A percentile compares a stretch with the other conserved stretches of the same genome.
Conservation (phyloP, 1,284 basidiomycete species). For the Irpex lacteus region DNA sequence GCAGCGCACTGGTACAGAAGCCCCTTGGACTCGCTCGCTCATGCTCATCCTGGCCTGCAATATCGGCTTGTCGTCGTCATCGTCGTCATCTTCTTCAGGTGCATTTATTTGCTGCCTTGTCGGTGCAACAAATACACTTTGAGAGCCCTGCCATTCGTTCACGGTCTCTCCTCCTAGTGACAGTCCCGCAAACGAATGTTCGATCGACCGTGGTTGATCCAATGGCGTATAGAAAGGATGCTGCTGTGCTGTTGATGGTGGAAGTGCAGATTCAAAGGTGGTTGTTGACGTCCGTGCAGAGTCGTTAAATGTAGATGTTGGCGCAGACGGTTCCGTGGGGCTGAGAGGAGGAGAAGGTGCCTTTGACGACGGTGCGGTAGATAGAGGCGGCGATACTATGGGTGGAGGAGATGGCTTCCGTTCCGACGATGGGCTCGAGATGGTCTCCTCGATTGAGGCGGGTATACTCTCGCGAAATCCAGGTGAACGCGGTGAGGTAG, state of each 20-base stretch:
- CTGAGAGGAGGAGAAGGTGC: conserved; percentile 15
- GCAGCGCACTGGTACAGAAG: conserved; percentile 25
- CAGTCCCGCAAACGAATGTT: conserved; percentile 55
- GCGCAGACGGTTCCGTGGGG: conserved; percentile 20
- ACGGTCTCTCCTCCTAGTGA: conserved; percentile 59
- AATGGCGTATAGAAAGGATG: conserved; percentile 47
- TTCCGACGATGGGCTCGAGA: neutral
- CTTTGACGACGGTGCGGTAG: conserved; percentile 10
- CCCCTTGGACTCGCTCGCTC: conserved; percentile 31
- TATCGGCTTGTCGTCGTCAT: conserved; percentile 74
- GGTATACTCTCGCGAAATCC: conserved; percentile 32
- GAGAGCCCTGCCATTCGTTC: conserved; percentile 36
- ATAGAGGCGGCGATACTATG: conserved; percentile 1
- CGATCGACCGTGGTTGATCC: conserved; percentile 39
- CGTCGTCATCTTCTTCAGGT: conserved; percentile 53
- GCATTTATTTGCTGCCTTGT: conserved; percentile 10
- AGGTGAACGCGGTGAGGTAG: conserved; percentile 18
- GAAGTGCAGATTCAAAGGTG: conserved; percentile 19
- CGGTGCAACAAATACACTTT: conserved; percentile 24
- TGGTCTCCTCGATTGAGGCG: conserved; percentile 20
- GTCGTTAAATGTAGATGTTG: conserved; percentile 20
- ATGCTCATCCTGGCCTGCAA: conserved; percentile 41
- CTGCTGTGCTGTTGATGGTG: conserved; percentile 21
- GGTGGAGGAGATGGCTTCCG: neutral
- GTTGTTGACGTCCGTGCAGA: conserved; percentile 17